These are phyloP conservation scores for Tylopilus balloui DNA, from an alignment of 768 basidiomycete genomes.

Conservation along the genomic window DNA sequence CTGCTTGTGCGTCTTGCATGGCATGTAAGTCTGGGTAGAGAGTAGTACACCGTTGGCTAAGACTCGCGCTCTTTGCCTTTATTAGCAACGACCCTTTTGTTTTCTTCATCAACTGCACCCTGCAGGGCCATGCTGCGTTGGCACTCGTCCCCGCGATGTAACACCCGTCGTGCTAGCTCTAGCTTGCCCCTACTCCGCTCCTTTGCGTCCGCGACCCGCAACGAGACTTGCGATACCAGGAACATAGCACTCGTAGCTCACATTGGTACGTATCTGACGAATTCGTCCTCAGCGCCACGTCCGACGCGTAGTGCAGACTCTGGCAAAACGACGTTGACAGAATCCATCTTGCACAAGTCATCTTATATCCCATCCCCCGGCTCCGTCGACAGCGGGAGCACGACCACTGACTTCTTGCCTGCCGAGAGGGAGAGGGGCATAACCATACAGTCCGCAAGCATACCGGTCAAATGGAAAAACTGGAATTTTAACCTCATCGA, in stretches of 20 bases:
- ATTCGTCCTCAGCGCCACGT: neutral
- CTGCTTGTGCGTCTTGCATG: slow-evolving; percentile 31
- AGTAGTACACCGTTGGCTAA: neutral
- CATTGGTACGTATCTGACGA: slow-evolving; percentile 51
- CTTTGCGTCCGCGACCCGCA: slow-evolving; percentile 19
- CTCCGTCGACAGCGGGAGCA: slow-evolving; percentile 86
- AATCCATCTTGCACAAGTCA: slow-evolving; percentile 77
- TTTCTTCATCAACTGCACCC: neutral
- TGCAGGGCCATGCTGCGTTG: slow-evolving; percentile 20
- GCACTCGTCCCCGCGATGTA: slow-evolving; percentile 10
- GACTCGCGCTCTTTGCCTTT: neutral
- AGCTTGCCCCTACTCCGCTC: slow-evolving; percentile 12
- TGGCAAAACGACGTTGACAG: slow-evolving; percentile 85
- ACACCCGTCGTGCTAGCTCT: neutral
- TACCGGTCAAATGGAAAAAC: slow-evolving; percentile 80
- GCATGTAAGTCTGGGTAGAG: too few species aligned
- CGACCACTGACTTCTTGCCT: slow-evolving; percentile 85
- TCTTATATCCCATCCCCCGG: slow-evolving; percentile 70
- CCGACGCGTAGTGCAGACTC: slow-evolving; percentile 52
- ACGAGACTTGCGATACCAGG: slow-evolving; percentile 44
- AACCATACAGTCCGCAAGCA: slow-evolving; percentile 89
- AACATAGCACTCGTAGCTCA: slow-evolving; percentile 90
- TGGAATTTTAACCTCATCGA: slow-evolving; percentile 88
- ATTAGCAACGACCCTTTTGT: neutral
- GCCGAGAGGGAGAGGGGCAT: slow-evolving; percentile 89